Percentiles rank a stretch among this genome's conserved stretches.
phyloP scores from a whole-genome alignment of 345 rosid genomes.

The Eucalyptus polybractea region DNA sequence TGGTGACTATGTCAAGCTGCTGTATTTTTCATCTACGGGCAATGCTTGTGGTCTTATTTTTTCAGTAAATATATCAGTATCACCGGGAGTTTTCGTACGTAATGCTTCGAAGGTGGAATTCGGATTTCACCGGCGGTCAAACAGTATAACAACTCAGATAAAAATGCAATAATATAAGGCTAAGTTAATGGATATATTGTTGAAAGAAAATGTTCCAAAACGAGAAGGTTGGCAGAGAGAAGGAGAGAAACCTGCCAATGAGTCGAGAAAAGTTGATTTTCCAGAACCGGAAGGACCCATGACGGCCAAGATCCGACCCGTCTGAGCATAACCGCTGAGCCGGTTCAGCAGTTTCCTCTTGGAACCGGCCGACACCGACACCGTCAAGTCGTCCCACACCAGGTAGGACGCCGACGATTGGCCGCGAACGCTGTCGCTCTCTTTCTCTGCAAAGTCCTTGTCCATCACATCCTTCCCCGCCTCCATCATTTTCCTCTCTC shows the following conservation, averaged over 20 bases:
- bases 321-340: conserved; percentile 13
- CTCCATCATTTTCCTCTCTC: neutral
- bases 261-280: conserved; percentile 21
- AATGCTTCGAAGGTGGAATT: neutral
- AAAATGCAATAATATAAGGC: neutral
- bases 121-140: neutral
- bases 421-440: neutral
- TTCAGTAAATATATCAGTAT: neutral
- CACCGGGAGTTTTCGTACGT: neutral
- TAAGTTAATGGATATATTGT: neutral
- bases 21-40: neutral
- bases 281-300: conserved; percentile 36
- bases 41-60: neutral
- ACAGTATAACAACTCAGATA: neutral
- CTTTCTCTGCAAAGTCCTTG: neutral
- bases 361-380: neutral
- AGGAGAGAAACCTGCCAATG: conserved; percentile 15
- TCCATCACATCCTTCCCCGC: neutral
- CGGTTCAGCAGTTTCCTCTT: neutral
- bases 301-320: conserved; percentile 12
- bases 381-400: conserved; percentile 20
- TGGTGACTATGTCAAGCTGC: neutral
- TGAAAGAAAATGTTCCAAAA: neutral
- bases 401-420: neutral
- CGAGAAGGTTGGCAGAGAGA: neutral